Conservation (phyloP, 352 stramenopile species). For the Aphanomyces invadans region DNA sequence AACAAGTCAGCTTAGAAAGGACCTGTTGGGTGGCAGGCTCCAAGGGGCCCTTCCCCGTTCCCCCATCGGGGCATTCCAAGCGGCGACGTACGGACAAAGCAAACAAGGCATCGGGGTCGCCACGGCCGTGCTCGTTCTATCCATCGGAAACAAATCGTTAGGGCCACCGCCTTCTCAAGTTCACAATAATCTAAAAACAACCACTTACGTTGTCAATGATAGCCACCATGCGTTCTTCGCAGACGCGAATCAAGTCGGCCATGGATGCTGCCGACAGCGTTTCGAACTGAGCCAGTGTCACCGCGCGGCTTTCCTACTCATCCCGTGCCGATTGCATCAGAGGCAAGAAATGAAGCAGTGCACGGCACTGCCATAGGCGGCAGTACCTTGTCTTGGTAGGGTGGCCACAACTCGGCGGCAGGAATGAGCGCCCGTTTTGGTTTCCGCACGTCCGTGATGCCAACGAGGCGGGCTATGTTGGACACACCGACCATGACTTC, state of each 20-base stretch:
- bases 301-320: slow-evolving; percentile 36
- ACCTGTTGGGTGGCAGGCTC: too few relatives aligned
- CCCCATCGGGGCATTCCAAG: neutral
- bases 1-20: too few relatives aligned
- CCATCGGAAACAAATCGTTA: slow-evolving; percentile 8
- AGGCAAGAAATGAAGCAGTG: neutral
- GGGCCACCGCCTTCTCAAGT: neutral
- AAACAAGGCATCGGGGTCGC: slow-evolving; percentile 60
- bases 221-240: slow-evolving; percentile 50
- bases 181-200: too few relatives aligned
- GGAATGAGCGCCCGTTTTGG: slow-evolving; percentile 56
- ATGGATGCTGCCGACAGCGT: slow-evolving; percentile 56
- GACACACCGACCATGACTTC: slow-evolving; percentile 59
- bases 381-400: slow-evolving; percentile 27
- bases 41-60: too few relatives aligned
- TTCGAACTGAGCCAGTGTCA: slow-evolving; percentile 59
- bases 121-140: slow-evolving; percentile 57
- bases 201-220: slow-evolving; percentile 73
- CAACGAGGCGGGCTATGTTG: slow-evolving; percentile 63
- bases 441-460: slow-evolving; percentile 54
- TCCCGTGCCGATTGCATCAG: slow-evolving; percentile 29
- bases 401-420: slow-evolving; percentile 52
- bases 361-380: neutral
- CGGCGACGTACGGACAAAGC: slow-evolving; percentile 23
- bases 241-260: slow-evolving; percentile 54